Percentiles rank a stretch among this genome's conserved stretches.
These are phyloP conservation scores for Tylopilus sp. DNA, from an alignment of 1,284 basidiomycete species.

Conservation along the genomic window DNA sequence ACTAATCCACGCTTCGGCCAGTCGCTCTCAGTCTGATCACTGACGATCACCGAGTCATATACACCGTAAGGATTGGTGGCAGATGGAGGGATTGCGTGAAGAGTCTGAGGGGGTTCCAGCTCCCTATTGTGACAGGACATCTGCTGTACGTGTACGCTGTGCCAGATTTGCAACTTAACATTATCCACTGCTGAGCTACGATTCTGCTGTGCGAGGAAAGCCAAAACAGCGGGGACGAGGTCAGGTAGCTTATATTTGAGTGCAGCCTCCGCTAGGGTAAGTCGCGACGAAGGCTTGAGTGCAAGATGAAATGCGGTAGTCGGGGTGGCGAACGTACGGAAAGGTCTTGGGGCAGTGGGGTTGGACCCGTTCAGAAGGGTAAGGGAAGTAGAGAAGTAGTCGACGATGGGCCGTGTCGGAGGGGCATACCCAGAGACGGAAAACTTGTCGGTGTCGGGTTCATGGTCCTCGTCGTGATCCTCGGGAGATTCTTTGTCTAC, in stretches of 20 bases:
- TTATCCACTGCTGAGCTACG: background rate
- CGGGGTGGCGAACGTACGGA: constrained; percentile 9
- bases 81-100: background rate
- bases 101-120: background rate
- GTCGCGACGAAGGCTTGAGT: constrained; percentile 3
- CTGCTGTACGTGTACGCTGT: constrained; percentile 8
- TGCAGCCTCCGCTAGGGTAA: constrained; percentile 10
- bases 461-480: constrained; percentile 7
- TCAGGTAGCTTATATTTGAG: constrained; percentile 9
- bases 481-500: too few relatives aligned
- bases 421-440: background rate
- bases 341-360: constrained; percentile 9
- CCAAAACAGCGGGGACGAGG: too few relatives aligned
- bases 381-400: constrained; percentile 11
- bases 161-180: constrained; percentile 13
- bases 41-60: background rate
- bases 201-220: background rate
- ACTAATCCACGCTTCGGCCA: too few relatives aligned
- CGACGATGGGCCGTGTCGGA: background rate
- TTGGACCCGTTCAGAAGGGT: constrained; percentile 4
- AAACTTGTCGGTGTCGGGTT: constrained; percentile 6
- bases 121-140: constrained; percentile 2
- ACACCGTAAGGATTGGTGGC: background rate
- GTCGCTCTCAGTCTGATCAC: too few relatives aligned
- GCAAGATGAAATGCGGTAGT: constrained; percentile 18